phyloP scores from a whole-genome alignment of 2,329 filamentous ascomycete genomes.

The Neonectria magnoliae region DNA sequence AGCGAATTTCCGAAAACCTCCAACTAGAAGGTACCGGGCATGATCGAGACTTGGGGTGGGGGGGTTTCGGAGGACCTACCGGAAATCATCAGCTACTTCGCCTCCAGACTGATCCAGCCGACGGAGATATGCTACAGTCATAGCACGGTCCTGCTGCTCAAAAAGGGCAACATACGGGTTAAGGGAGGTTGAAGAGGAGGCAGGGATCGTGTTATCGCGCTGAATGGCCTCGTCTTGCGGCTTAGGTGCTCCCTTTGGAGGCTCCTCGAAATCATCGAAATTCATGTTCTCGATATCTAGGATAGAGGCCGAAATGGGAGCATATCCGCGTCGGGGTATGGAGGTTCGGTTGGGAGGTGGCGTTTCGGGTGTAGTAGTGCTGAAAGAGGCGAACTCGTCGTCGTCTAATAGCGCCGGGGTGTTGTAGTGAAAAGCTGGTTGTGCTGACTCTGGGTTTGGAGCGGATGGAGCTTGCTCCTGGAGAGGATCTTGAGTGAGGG shows the following conservation, averaged over 20 bases:
- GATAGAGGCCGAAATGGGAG: slow-evolving; percentile 34
- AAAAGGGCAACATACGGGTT: slow-evolving; percentile 46
- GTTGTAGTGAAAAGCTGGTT: slow-evolving; percentile 31
- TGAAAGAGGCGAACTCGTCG: slow-evolving; percentile 27
- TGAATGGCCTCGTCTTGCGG: not conserved
- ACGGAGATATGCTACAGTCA: slow-evolving; percentile 45
- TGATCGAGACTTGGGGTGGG: slow-evolving; percentile 7
- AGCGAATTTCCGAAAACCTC: not conserved
- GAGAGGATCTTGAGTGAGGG: slow-evolving; percentile 31
- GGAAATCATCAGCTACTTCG: slow-evolving; percentile 45
- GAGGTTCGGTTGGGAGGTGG: slow-evolving; percentile 6
- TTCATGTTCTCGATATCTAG: slow-evolving; percentile 28
- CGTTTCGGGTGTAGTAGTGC: slow-evolving; percentile 7
- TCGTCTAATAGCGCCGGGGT: slow-evolving; percentile 36
- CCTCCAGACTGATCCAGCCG: slow-evolving; percentile 38
- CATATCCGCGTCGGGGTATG: slow-evolving; percentile 27
- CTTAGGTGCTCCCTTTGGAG: not conserved
- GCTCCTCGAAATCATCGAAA: slow-evolving; percentile 7
- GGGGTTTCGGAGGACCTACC: slow-evolving; percentile 38
- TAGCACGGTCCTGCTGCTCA: slow-evolving; percentile 45
- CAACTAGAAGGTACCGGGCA: slow-evolving; percentile 23
- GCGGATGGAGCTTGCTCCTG: slow-evolving; percentile 26
- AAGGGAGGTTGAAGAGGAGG: slow-evolving; percentile 31
- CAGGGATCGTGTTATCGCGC: not conserved
- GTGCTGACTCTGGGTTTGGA: slow-evolving; percentile 15